Evolutionary conservation across 139 green algal species (phyloP), one percentile per base, ranked within the genome.

Genomic region (Parachlorella kessleri): DNA sequence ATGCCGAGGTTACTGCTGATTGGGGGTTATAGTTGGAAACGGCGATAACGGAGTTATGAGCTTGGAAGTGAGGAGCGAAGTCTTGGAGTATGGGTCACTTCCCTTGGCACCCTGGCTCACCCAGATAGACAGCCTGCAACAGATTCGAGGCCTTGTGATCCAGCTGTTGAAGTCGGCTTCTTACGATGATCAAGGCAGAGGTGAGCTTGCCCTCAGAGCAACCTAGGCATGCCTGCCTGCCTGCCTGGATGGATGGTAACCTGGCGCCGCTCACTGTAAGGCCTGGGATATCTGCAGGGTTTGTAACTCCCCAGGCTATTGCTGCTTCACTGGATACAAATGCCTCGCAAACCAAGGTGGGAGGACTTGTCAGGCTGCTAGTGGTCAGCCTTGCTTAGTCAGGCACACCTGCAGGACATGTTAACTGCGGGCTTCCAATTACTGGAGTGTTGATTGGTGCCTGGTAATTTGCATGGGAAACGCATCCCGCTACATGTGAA

Each of bases 31-130:
- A n/a, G n/a, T n/a, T n/a, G n/a, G n/a, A n/a, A n/a, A n/a, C n/a
- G n/a, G n/a, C n/a, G n/a, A n/a, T n/a, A n/a, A n/a, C n/a, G n/a
- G n/a, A n/a, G n/a, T n/a, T n/a, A 59, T 59, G 48, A 59, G 48
- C 48, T 59, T 59, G 48, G 48, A 59, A 59, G 80, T 83, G 3
- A 66, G 82, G 1, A 33, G 67, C 5, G 80, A 82, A 23, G 76
- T 91, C 2, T 39, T 91, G 1, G 86, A 91, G 68, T 88, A 78
- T 75, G 85, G 80, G 26, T 71, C 68, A 30, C 53, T 84, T 0
- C 87, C 87, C 2, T 66, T 88, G 4, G 73, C 74, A 1, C 73
- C 83, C 0, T 91, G 83, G 83, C 69, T 91, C 24, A 26, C 21
- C 5, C 77, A 82, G 18, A 32, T 86, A 30, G 84, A 90, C 53